Base-by-base conservation (phyloP, 148 eudicot species). In the Persicaria tinctoria region DNA sequence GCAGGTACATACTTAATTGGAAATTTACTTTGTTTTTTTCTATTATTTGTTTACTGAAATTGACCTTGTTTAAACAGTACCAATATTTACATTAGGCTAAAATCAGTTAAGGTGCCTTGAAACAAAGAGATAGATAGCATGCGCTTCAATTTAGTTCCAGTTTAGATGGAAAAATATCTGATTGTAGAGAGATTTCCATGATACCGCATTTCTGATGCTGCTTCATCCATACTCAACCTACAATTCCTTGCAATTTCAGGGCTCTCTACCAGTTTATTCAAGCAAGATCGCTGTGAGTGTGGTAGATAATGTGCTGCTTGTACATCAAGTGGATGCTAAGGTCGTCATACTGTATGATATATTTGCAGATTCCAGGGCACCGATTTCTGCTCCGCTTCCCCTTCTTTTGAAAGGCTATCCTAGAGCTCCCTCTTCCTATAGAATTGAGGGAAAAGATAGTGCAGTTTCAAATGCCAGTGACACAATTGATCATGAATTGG, bases 321-420 rank as follows among this genome's bases (percentile, higher is more conserved):
- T 90, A 80, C 99, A 96, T 77, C 97, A 96, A 96, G 97, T 90
- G 82, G 99, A 90, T 78, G 97, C 99, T 46, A 92, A 92, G 78
- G 99, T 96, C 79, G 93, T 96, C 80, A 89, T 96, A 75, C 79
- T 96, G 51, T 96, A 96, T 74, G 99, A 96, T 80, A 75, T 96
- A 47, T 96, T 80, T 82, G 84, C 91, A 51, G 99, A 96, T 80
- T 92, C 97, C 73, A 85, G 87, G 79, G 88, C 89, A 54, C 99
- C 97, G 49, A 86, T 96, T 76, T 96, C 99, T 85, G 99, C 99
- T 79, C 99, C 99, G 73, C 99, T 96, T 86, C 99, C 99, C 16
- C 84, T 96, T 46, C 82, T 90, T 77, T 74, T 90, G 66, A 89
- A 93, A 81, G 92, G 85, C 57, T 80, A 72, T 77, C 82, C 86